Base-by-base conservation (phyloP, 2,329 filamentous ascomycete genomes). In the Rhytidhysteron rufulum region DNA sequence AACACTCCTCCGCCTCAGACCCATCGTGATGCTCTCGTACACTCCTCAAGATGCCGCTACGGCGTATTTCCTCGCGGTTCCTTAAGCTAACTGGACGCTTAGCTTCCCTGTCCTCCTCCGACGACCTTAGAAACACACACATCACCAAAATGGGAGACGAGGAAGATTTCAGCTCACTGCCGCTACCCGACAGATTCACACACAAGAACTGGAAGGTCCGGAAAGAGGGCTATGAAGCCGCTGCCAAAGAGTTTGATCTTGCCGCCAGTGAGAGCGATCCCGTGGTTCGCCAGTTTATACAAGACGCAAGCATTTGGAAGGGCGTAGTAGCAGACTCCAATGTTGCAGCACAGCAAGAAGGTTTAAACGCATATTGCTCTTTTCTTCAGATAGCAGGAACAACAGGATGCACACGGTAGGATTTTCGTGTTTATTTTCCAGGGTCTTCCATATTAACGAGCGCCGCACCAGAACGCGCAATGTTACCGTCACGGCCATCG, bases 201-300 rank as follows among this genome's bases (percentile, higher is more conserved):
- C 88, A 95, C 74, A 95, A 95, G 85, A 80, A 86, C 59, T 98
- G 93, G 93, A 98, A 98, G 77, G 90, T 95, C 31, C 81, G 93
- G 59, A 98, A 98, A 71, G 82, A 82, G 60, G 93, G 83, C 39
- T 98, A 97, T 63, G 93, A 98, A 75, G 88, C 93, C 52, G 90
- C 88, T 16, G 80, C 85, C 30, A 90, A 93, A 66, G 80, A 84
- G 52, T 97, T 98, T 65, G 84, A 89, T 62, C 74, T 80, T 43
- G 88, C 90, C 5, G 83, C 88, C 45, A 85, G 90, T 68, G 91
- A 97, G 63, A 79, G 82, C 53, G 86, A 94, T 62, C 83, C 89
- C 10, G 83, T 83, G 25, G 96, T 98, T 56, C 79, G 82, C 53
- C 88, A 91, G 1, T 98, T 97, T 58, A 69, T 93, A 45, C 82